Base-by-base conservation (phyloP, 768 basidiomycete species). In the Termitomyces sp. region DNA sequence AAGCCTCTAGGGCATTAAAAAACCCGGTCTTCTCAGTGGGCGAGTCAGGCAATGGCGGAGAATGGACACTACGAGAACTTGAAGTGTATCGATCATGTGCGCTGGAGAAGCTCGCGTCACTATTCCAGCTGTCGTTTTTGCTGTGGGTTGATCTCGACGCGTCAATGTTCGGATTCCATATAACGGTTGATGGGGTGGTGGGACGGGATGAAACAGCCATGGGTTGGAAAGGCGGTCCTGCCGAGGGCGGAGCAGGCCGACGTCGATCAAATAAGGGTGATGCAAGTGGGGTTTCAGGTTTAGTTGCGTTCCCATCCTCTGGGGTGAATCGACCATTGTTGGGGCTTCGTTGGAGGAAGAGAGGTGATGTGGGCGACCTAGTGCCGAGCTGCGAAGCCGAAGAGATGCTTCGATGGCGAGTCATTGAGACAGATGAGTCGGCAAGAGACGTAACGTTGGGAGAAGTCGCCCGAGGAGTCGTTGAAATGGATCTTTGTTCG, bases 401-500 rank as follows among this genome's bases (percentile, higher is more conserved):
- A 6, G 88, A 88, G 57, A 80, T 83, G 55, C 80, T 80, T 64
- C 82, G 76, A 35, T 75, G 68, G 24, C 82, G 66, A 46, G 68
- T 69, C 13, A 77, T 66, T 30, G 71, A 61, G 47, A 68, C 69
- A 4, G 65, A 50, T 66, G 76, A 33, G 66, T 70, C 61, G 61
- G 62, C 55, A 14, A 72, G 56, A 30, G 67, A 68, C 43, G 76
- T 72, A 57, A 74, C 72, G 47, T 77, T 77, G 44, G 87, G 87
- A 0, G 87, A 86, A 18, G 84, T 85, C 18, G 91, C 90, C 55
- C 91, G 86, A 57, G 91, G 91, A 4, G 91, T 94, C 48, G 86
- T 85, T 0, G 87, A 88, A 58, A 83, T 86, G 9, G 84, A 84
- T 45, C 80, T 74, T 64, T 83, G 81, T 58, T 91, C 88, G 55